Evolutionary conservation across 2,329 filamentous ascomycete species (phyloP).

Genomic region (Xylariaceae sp.): DNA sequence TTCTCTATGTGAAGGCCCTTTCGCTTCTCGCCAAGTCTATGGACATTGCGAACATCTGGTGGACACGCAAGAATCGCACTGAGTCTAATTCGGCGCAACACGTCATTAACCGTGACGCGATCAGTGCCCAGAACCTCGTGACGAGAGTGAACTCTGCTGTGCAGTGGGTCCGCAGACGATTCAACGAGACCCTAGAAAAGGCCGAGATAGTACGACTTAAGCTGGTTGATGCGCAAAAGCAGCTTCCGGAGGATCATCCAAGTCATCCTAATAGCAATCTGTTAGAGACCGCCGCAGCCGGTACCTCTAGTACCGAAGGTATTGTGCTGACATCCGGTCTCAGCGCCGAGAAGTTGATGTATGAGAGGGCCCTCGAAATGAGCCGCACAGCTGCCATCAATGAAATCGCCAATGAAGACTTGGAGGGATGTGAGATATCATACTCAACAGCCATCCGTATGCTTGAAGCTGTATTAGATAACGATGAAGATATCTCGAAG

Average conservation of each 20-base stretch:
- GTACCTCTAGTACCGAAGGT: slow-evolving; percentile 71
- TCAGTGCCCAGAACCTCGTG: slow-evolving; percentile 54
- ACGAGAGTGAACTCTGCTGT: slow-evolving; percentile 88
- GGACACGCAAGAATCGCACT: slow-evolving; percentile 74
- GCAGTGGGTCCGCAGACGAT: slow-evolving; percentile 90
- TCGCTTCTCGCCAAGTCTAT: slow-evolving; percentile 90
- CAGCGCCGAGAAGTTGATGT: slow-evolving; percentile 97
- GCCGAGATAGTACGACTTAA: slow-evolving; percentile 91
- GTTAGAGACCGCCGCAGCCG: slow-evolving; percentile 57
- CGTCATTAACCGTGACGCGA: slow-evolving; percentile 44
- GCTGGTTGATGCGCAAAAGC: slow-evolving; percentile 81
- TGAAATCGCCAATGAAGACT: slow-evolving; percentile 89
- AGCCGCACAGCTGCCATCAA: slow-evolving; percentile 92
- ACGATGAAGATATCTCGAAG: slow-evolving; percentile 63
- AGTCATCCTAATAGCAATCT: slow-evolving; percentile 81
- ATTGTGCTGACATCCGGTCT: slow-evolving; percentile 85
- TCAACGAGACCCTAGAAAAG: slow-evolving; percentile 97
- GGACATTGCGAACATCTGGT: slow-evolving; percentile 93
- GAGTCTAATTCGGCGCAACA: slow-evolving; percentile 53
- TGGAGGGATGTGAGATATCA: slow-evolving; percentile 85
- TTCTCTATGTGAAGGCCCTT: slow-evolving; percentile 93
- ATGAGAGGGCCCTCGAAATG: slow-evolving; percentile 96
- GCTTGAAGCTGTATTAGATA: slow-evolving; percentile 91
- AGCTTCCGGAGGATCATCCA: slow-evolving; percentile 81
- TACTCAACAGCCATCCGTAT: slow-evolving; percentile 93